Conservation (phyloP, 2,329 filamentous ascomycete genomes). For the Coleophoma crateriformis region DNA sequence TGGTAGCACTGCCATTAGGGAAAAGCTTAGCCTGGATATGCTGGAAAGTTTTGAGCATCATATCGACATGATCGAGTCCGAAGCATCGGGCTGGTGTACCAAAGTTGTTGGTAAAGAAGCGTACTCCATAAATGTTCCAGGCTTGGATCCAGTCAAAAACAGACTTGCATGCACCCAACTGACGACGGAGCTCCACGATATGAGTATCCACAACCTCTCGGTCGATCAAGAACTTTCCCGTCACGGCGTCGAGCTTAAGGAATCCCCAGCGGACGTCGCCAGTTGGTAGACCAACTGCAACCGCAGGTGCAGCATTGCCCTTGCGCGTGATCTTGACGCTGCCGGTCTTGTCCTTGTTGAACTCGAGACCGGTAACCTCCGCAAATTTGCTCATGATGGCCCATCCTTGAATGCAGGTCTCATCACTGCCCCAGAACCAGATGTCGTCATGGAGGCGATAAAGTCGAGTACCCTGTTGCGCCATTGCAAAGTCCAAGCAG, state of each 20-base stretch:
- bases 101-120: conserved; percentile 53
- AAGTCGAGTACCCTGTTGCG: conserved; percentile 46
- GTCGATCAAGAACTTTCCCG: conserved; percentile 47
- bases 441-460: conserved; percentile 61
- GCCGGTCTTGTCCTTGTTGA: conserved; percentile 54
- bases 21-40: conserved; percentile 47
- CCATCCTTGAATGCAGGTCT: conserved; percentile 50
- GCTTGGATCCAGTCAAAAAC: conserved; percentile 53
- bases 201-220: conserved; percentile 46
- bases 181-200: conserved; percentile 46
- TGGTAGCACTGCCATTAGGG: conserved; percentile 34
- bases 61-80: conserved; percentile 46
- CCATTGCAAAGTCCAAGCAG: conserved; percentile 60
- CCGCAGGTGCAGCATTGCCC: conserved; percentile 5
- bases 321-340: conserved; percentile 32
- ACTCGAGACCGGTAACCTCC: conserved; percentile 45
- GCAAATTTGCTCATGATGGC: conserved; percentile 48
- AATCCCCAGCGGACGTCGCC: conserved; percentile 54
- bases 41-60: conserved; percentile 43
- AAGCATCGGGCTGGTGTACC: conserved; percentile 47
- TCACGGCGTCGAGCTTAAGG: conserved; percentile 40
- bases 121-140: conserved; percentile 50
- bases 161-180: conserved; percentile 46
- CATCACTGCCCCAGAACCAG: conserved; percentile 61
- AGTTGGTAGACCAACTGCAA: conserved; percentile 32